These are phyloP conservation scores for Xerocomellus intermedius DNA, from an alignment of 768 basidiomycete genomes.

Conservation along the genomic window DNA sequence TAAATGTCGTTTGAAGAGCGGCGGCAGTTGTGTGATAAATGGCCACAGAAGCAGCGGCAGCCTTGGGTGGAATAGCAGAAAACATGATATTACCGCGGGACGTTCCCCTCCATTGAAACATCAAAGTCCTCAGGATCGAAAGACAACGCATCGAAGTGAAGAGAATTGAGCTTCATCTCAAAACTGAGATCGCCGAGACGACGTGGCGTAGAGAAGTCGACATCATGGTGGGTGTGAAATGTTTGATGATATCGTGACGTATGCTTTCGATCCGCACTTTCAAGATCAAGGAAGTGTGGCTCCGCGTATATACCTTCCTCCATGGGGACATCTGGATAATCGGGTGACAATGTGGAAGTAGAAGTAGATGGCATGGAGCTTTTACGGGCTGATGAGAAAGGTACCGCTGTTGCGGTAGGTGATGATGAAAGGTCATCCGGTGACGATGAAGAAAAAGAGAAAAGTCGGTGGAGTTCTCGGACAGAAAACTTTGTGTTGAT, in stretches of 20 bases:
- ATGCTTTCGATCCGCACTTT: constrained; percentile 18
- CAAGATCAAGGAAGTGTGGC: constrained; percentile 19
- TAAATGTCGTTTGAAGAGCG: constrained; percentile 1
- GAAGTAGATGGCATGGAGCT: constrained; percentile 10
- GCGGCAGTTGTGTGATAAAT: neutral
- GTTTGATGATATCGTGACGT: constrained; percentile 2
- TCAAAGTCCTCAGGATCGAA: constrained; percentile 62
- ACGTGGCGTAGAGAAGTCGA: neutral
- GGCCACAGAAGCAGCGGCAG: neutral
- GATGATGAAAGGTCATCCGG: constrained; percentile 5
- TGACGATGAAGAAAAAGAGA: constrained; percentile 28
- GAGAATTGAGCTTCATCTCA: constrained; percentile 69
- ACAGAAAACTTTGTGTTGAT: constrained; percentile 34
- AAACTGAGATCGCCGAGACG: constrained; percentile 43
- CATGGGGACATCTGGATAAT: constrained; percentile 17
- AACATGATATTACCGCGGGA: constrained; percentile 13
- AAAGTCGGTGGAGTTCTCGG: constrained; percentile 36
- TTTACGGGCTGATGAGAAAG: neutral
- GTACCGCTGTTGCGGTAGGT: neutral
- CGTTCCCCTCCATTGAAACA: constrained; percentile 21
- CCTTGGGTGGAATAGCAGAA: neutral
- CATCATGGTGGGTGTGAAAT: neutral
- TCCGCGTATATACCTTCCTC: constrained; percentile 18
- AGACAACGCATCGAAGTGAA: constrained; percentile 70
- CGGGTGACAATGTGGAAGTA: constrained; percentile 10